Evolutionary conservation across 768 basidiomycete species (phyloP), one percentile per base, ranked within the genome.

Genomic region (Tylopilus felleus): DNA sequence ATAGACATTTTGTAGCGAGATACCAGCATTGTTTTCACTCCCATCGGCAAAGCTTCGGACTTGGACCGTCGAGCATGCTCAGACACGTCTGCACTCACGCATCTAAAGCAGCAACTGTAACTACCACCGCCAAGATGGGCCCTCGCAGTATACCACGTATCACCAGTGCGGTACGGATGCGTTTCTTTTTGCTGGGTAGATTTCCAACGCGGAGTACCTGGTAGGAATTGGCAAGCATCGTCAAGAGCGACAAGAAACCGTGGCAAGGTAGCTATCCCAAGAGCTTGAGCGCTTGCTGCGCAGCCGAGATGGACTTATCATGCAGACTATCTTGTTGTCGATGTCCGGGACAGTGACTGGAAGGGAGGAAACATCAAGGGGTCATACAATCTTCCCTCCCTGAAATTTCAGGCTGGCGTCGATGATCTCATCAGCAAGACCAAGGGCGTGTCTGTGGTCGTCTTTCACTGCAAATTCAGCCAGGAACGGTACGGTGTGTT

Each of bases 331-430:
- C 68, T 86, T 28, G 78, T 93, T 41, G 80, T 93, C 38, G 91
- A 93, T 67, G 91, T 93, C 29, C 84, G 91, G n/a, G 90, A 91
- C 67, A 81, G 85, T 52, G 91, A 93, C 59, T 88, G 77, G 69
- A 74, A 65, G 12, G 91, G 91, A 59, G 91, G 91, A 35, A 86
- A 93, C 66, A 90, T 93, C 67, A 82, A 78, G 59, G 77, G 80
- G 56, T 77, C 81, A 39, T 63, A 80, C 53, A 82, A 88, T 63
- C 64, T 76, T 31, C 91, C 91, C 1, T 88, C 88, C 8, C 56
- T 66, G 27, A 75, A 75, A 46, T 90, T 92, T 68, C 65, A 79
- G 33, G 71, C 66, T 47, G 76, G 71, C 21, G 82, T 91, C 28
- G 77, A 85, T 62, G 67, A 73, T 1, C 76, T 93, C 23, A 76